These are phyloP conservation scores for Beta corolliflora DNA, from an alignment of 179 eudicot genomes.

Conservation along the genomic window DNA sequence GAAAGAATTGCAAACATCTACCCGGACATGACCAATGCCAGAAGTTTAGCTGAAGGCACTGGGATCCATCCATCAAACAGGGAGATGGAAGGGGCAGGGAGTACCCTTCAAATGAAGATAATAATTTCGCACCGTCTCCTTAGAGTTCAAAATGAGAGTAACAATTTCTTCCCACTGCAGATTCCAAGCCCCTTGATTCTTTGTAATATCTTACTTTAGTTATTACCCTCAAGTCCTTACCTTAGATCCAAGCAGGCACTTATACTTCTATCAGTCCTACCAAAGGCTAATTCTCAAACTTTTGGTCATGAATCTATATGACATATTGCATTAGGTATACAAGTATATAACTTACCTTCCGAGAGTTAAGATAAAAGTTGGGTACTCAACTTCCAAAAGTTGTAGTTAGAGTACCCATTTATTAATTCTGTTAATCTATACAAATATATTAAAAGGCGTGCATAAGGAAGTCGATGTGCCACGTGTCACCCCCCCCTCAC, in stretches of 20 bases:
- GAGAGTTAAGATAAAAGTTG: no score
- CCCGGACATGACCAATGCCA: neutral
- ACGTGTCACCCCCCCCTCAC: no score
- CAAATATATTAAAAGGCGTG: no score
- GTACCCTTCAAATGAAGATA: no score
- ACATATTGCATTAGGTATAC: neutral
- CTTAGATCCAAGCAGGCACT: neutral
- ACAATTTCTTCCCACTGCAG: no score
- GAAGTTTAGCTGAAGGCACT: neutral
- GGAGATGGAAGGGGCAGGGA: neutral
- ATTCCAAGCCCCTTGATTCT: no score
- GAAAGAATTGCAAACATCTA: neutral
- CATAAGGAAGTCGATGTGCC: no score
- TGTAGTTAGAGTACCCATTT: no score
- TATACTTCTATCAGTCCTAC: neutral
- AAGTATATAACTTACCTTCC: slow-evolving; percentile 53
- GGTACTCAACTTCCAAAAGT: no score
- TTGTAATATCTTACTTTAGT: neutral
- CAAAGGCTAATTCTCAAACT: neutral
- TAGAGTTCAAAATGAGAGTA: no score
- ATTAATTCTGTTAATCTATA: no score
- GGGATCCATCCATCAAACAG: neutral
- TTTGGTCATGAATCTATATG: neutral
- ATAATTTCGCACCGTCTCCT: no score
- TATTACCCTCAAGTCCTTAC: neutral